phyloP scores from a whole-genome alignment of 2,329 filamentous ascomycete genomes.

The Atkinsonella hypoxylon region DNA sequence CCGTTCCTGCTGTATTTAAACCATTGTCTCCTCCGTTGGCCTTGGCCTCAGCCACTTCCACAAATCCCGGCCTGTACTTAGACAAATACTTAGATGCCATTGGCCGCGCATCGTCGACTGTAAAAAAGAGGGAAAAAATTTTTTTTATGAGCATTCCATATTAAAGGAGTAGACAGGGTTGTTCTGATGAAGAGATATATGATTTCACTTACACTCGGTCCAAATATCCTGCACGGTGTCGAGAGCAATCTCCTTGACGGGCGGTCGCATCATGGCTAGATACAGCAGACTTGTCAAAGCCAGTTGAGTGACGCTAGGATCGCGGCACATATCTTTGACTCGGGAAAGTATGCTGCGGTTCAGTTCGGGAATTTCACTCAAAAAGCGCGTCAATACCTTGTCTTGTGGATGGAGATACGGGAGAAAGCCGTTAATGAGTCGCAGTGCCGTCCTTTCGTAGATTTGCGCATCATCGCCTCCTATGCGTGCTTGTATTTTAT shows the following conservation, averaged over 20 bases:
- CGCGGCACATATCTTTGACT: conserved; percentile 55
- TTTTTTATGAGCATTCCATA: neutral
- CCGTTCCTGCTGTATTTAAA: conserved; percentile 13
- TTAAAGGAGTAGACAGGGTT: neutral
- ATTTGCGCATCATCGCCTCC: conserved; percentile 42
- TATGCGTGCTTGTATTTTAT: conserved; percentile 40
- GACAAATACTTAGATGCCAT: conserved; percentile 50
- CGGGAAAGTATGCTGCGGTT: conserved; percentile 59
- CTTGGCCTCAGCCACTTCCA: conserved; percentile 20
- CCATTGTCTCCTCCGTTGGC: conserved; percentile 12
- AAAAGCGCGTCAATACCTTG: conserved; percentile 77
- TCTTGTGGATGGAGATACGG: conserved; percentile 88
- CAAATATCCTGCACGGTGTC: conserved; percentile 57
- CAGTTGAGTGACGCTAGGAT: conserved; percentile 52
- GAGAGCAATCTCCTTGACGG: conserved; percentile 48
- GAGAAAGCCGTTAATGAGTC: conserved; percentile 77
- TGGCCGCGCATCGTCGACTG: conserved; percentile 50
- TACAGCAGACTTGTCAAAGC: conserved; percentile 55
- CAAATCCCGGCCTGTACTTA: conserved; percentile 46
- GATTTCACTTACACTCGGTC: conserved; percentile 44
- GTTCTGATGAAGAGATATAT: neutral
- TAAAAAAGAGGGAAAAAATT: neutral
- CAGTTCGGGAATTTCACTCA: conserved; percentile 82
- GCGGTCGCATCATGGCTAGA: conserved; percentile 55
- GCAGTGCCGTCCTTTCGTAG: conserved; percentile 69